Evolutionary conservation across 768 basidiomycete genomes (phyloP).

Genomic region (Pilatotrama ljubarskyi): DNA sequence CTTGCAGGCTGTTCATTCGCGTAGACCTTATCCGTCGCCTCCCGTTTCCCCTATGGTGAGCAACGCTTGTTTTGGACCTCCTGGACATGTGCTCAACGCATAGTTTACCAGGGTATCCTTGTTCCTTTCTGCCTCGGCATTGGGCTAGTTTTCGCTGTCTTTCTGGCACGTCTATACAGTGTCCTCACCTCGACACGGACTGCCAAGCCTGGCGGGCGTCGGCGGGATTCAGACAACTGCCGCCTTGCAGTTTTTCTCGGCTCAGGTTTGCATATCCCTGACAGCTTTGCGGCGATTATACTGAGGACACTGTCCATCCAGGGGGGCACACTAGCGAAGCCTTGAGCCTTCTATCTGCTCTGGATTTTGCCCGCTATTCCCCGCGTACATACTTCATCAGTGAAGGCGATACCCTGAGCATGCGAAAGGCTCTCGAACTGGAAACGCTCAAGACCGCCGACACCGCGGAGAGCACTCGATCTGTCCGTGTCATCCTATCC

Average conservation of each 20-base stretch:
- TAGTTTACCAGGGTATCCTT: not conserved
- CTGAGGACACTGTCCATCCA: slow-evolving; percentile 32
- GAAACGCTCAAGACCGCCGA: slow-evolving; percentile 47
- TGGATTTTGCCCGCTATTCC: slow-evolving; percentile 75
- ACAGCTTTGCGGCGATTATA: not conserved
- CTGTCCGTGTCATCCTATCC: slow-evolving; percentile 21
- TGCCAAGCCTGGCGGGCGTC: slow-evolving; percentile 9
- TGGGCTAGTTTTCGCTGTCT: not conserved
- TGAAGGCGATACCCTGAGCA: slow-evolving; percentile 79
- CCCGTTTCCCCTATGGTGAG: not conserved
- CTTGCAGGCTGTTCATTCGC: not conserved
- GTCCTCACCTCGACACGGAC: not conserved
- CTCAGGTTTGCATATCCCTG: slow-evolving; percentile 60
- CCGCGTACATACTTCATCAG: slow-evolving; percentile 81
- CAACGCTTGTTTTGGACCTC: not conserved
- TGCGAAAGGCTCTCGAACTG: slow-evolving; percentile 62
- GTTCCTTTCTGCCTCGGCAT: not conserved
- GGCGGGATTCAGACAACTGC: slow-evolving; percentile 32
- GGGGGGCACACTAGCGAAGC: slow-evolving; percentile 96
- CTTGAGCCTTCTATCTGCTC: slow-evolving; percentile 63
- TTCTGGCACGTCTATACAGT: not conserved
- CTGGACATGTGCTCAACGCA: not conserved
- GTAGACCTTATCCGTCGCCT: too few species aligned
- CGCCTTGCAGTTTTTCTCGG: slow-evolving; percentile 86
- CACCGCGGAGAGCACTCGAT: slow-evolving; percentile 10